Evolutionary conservation across 306 rosid species (phyloP), one percentile per base, ranked within the genome.

Genomic region (Macrotyloma uniflorum): DNA sequence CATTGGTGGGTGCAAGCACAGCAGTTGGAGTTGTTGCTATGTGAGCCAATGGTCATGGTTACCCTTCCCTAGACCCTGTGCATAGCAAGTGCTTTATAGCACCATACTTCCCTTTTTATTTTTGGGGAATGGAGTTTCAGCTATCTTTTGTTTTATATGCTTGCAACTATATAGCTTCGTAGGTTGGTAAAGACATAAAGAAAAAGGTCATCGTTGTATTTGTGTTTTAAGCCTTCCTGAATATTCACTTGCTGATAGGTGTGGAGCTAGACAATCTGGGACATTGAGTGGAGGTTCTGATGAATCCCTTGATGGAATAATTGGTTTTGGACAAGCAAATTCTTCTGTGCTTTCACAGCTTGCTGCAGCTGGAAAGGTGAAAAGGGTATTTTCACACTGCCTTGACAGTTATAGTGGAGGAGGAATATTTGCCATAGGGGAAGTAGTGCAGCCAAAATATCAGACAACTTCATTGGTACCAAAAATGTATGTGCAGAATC

Each of bases 251-350:
- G 74, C 57, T 71, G 84, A 77, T 75, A 96, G 99, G 83, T 91
- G 97, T 71, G 94, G 98, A 10, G 72, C 82, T 59, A 87, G 83
- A 82, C 97, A 90, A 84, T 73, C 91, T 11, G 98, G 96, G 76
- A 83, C 77, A 49, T 78, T 87, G 42, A 80, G 90, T 78, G 8
- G 86, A 74, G 47, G 89, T 55, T 23, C 80, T 16, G 86, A 78
- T 0, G 88, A 76, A 74, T 91, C 94, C 32, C 90, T 93, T 47
- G 93, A 88, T 72, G 98, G 99, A 72, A 86, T 96, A 77, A 79
- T 96, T 46, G 99, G 98, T 83, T 96, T 96, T 75, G 99, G 99
- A 70, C 98, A 96, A 86, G 74, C 98, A 65, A 91, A 93, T 86
- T 78, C 94, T 20, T 96, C 99, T 11, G 87, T 88, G 83, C 86